phyloP scores from a whole-genome alignment of 164 flowering plant genomes.

The Nelumbo lutea region DNA sequence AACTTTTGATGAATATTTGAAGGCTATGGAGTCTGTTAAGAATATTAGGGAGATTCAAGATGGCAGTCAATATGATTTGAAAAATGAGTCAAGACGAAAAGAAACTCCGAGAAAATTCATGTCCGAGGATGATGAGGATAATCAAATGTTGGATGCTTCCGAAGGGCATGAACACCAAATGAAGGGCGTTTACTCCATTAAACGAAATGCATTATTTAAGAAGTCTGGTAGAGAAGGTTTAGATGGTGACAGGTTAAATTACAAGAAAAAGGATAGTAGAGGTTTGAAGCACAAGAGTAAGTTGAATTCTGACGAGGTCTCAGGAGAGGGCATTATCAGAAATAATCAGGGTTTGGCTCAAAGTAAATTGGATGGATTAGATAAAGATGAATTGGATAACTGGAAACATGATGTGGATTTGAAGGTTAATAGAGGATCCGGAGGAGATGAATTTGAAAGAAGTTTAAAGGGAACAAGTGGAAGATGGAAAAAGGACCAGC shows the following conservation, averaged over 20 bases:
- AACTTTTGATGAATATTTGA: constrained; percentile 74
- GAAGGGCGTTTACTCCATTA: neutral
- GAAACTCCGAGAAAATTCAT: neutral
- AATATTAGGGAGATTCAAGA: constrained; percentile 19
- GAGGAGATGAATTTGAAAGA: neutral
- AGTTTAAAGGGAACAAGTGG: constrained; percentile 4
- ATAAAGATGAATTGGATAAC: neutral
- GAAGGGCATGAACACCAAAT: neutral
- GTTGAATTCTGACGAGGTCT: neutral
- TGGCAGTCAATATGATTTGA: neutral
- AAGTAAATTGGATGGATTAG: constrained; percentile 4
- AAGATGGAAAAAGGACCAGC: constrained; percentile 4
- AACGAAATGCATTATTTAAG: constrained; percentile 5
- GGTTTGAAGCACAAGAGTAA: neutral
- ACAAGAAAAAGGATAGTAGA: constrained; percentile 9
- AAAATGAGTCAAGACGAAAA: neutral
- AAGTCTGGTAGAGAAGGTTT: neutral
- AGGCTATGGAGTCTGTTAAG: constrained; percentile 69
- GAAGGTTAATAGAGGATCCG: neutral
- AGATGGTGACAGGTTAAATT: constrained; percentile 6
- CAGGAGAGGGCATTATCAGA: neutral
- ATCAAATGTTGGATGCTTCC: neutral
- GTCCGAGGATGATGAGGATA: constrained; percentile 13
- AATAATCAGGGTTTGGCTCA: constrained; percentile 2
- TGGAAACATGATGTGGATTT: neutral